phyloP scores from a whole-genome alignment of 202 grass and related monocot genomes.

The Setaria italica region DNA sequence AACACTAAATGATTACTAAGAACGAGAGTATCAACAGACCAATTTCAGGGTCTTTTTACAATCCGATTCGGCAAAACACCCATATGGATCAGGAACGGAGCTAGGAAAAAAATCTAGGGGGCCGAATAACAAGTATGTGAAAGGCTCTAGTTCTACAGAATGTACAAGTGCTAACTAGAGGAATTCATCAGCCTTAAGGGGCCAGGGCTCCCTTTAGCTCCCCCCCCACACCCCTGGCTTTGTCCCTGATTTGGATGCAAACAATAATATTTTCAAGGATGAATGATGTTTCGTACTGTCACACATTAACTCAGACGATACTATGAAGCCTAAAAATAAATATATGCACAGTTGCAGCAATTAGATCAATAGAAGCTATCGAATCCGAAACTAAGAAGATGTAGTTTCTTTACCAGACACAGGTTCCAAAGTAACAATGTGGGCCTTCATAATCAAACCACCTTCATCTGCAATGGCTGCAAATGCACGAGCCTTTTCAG shows the following conservation, averaged over 20 bases:
- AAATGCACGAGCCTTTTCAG: slow-evolving; percentile 80
- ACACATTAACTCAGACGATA: slow-evolving; percentile 14
- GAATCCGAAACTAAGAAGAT: slow-evolving; percentile 5
- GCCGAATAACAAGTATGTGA: too few relatives aligned
- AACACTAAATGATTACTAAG: not conserved
- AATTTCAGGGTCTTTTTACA: slow-evolving; percentile 18
- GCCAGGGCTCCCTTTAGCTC: too few relatives aligned
- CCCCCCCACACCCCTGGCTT: too few relatives aligned
- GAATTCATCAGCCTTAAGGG: too few relatives aligned
- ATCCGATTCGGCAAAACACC: not conserved
- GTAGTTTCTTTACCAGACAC: slow-evolving; percentile 64
- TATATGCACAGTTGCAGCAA: not conserved
- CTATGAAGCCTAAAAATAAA: not conserved
- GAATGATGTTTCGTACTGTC: not conserved
- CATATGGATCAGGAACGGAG: too few relatives aligned
- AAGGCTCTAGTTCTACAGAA: too few relatives aligned
- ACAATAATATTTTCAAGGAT: slow-evolving; percentile 15
- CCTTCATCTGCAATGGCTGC: slow-evolving; percentile 78
- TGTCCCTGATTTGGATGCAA: slow-evolving; percentile 2
- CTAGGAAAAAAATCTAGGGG: too few relatives aligned
- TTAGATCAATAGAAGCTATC: slow-evolving; percentile 19
- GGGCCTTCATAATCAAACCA: slow-evolving; percentile 77
- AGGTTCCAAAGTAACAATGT: slow-evolving; percentile 75
- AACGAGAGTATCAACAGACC: not conserved
- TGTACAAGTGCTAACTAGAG: too few relatives aligned